These are phyloP conservation scores for Didymella pinodella DNA, from an alignment of 2,329 filamentous ascomycete genomes.

Conservation along the genomic window DNA sequence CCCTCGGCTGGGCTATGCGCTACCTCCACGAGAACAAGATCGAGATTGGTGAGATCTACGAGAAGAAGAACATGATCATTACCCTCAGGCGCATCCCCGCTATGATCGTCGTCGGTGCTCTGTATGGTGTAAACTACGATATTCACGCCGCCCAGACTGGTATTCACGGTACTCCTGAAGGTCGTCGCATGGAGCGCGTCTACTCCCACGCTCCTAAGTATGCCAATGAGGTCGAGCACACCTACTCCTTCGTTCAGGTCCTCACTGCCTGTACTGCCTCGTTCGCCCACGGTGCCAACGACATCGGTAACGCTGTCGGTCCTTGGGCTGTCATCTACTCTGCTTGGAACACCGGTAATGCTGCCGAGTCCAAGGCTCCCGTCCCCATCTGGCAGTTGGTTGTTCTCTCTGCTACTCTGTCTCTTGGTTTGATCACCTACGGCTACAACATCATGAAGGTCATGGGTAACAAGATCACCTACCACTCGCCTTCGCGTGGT, in stretches of 20 bases:
- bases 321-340: constrained; percentile 51
- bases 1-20: constrained; percentile 85
- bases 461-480: constrained; percentile 83
- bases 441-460: constrained; percentile 88
- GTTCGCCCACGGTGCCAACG: constrained; percentile 74
- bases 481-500: constrained; percentile 65
- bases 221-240: constrained; percentile 50
- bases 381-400: constrained; percentile 81
- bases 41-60: constrained; percentile 76
- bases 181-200: constrained; percentile 72
- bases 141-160: constrained; percentile 80
- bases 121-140: constrained; percentile 83
- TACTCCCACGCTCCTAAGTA: constrained; percentile 60
- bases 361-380: constrained; percentile 67
- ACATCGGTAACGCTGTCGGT: constrained; percentile 56
- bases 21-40: constrained; percentile 76
- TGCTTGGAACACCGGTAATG: constrained; percentile 64
- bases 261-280: constrained; percentile 54
- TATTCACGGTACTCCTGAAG: constrained; percentile 75
- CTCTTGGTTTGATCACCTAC: constrained; percentile 72
- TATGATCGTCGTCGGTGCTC: constrained; percentile 65
- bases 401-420: constrained; percentile 70
- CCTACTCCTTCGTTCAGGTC: constrained; percentile 61
- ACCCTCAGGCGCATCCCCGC: constrained; percentile 73
- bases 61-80: constrained; percentile 72